Percentiles rank a stretch among this genome's conserved stretches.
These are phyloP conservation scores for Starmerella riodocensis DNA, from an alignment of 805 yeast species.

Conservation along the genomic window DNA sequence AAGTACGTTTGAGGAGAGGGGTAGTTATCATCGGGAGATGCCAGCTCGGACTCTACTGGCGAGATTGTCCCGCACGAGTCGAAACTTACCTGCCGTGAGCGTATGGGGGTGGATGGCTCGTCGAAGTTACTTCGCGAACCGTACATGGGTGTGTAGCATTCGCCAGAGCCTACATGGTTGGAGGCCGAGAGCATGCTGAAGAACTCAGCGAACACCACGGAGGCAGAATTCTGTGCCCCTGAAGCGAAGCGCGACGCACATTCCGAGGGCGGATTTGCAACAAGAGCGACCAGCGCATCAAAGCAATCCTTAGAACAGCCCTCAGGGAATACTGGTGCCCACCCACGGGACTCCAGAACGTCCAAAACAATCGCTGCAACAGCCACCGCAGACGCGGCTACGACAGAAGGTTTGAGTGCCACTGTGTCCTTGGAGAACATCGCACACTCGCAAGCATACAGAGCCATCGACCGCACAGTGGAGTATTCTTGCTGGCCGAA, in stretches of 20 bases:
- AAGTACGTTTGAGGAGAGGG: conserved; percentile 1
- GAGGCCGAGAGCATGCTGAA: too few relatives aligned
- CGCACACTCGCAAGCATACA: conserved; percentile 29
- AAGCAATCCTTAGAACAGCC: conserved; percentile 19
- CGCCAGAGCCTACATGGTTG: too few relatives aligned
- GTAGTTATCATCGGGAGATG: not conserved
- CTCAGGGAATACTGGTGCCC: conserved; percentile 14
- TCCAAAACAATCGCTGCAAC: conserved; percentile 24
- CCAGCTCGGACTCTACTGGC: conserved; percentile 3
- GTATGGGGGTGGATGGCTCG: conserved; percentile 6
- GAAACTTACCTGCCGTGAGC: conserved; percentile 2
- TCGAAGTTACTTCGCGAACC: too few relatives aligned
- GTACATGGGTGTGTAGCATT: too few relatives aligned
- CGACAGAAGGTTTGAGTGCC: conserved; percentile 23
- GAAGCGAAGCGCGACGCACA: conserved; percentile 13
- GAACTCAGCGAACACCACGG: conserved; percentile 9
- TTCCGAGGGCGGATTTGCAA: conserved; percentile 17
- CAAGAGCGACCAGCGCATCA: conserved; percentile 21
- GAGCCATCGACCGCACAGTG: conserved; percentile 18
- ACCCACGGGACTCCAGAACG: conserved; percentile 13
- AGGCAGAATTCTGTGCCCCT: conserved; percentile 2
- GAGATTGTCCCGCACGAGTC: not conserved
- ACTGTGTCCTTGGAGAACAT: conserved; percentile 26
- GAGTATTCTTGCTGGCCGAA: conserved; percentile 14
- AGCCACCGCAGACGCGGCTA: conserved; percentile 29